Percentiles rank a stretch among this genome's conserved stretches.
These are phyloP conservation scores for Neurospora cerealis DNA, from an alignment of 495 filamentous ascomycete species.

Conservation along the genomic window DNA sequence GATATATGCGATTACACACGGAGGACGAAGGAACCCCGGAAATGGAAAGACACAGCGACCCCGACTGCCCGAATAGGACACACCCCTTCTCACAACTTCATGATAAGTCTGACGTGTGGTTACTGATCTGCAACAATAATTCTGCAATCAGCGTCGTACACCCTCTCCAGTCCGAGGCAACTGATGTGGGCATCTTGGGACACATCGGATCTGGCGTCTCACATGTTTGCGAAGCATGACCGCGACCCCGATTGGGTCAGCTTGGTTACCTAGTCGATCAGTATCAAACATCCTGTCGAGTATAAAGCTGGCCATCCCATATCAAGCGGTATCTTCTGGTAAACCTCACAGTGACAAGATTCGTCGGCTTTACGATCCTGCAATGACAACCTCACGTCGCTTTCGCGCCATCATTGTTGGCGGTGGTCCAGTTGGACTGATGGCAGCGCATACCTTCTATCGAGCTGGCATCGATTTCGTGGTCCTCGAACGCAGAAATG, in stretches of 20 bases:
- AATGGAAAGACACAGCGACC: background rate
- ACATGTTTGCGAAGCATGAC: background rate
- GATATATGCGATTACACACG: background rate
- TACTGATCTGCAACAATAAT: background rate
- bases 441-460: conserved; percentile 36
- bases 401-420: conserved; percentile 36
- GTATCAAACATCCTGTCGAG: background rate
- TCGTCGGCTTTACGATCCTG: background rate
- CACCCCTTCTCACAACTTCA: background rate
- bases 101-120: background rate
- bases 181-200: background rate
- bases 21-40: background rate
- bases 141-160: background rate
- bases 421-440: conserved; percentile 40
- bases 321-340: background rate
- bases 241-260: background rate
- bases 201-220: background rate
- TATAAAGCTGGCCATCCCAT: background rate
- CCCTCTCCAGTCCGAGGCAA: background rate
- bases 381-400: background rate
- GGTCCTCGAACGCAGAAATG: conserved; percentile 32
- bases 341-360: background rate
- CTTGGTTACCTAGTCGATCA: background rate
- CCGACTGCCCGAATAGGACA: background rate
- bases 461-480: conserved; percentile 37